A percentile compares a stretch with the other conserved stretches of the same genome.
These are phyloP conservation scores for Phytophthora parvispora DNA, from an alignment of 352 stramenopile species.

Conservation along the genomic window DNA sequence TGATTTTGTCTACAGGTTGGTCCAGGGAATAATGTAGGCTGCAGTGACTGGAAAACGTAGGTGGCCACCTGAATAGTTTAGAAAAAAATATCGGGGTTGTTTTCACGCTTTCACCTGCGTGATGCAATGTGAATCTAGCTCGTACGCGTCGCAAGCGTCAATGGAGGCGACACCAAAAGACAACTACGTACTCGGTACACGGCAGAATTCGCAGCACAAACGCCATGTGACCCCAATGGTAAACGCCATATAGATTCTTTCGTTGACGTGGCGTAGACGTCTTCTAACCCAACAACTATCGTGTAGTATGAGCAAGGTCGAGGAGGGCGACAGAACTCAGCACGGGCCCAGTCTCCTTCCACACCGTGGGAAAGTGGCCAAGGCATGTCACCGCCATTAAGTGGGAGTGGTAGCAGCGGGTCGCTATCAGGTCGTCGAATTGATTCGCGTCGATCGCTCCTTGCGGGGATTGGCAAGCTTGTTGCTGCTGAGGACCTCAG, in stretches of 20 bases:
- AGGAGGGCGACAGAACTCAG: conserved; percentile 17
- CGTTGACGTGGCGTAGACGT: background rate
- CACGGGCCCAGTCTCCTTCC: conserved; percentile 19
- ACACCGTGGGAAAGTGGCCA: conserved; percentile 9
- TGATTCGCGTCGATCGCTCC: conserved; percentile 69
- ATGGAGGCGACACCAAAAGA: conserved; percentile 63
- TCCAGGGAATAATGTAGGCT: conserved; percentile 49
- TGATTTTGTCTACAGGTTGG: conserved; percentile 51
- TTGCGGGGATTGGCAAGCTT: conserved; percentile 79
- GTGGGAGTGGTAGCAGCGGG: conserved; percentile 35
- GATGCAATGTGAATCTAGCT: conserved; percentile 41
- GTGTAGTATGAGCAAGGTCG: conserved; percentile 37
- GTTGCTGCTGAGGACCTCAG: conserved; percentile 64
- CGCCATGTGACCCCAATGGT: conserved; percentile 76
- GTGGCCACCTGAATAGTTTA: conserved; percentile 5
- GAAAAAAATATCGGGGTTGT: background rate
- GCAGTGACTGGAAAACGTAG: conserved; percentile 80
- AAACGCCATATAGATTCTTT: background rate
- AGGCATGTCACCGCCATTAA: conserved; percentile 19
- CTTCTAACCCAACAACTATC: conserved; percentile 1
- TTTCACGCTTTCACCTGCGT: background rate
- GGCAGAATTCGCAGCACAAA: conserved; percentile 71
- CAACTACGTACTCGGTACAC: conserved; percentile 50
- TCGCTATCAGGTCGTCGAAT: conserved; percentile 54
- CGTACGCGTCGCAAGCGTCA: conserved; percentile 67